phyloP scores from a whole-genome alignment of 1,284 basidiomycete genomes.

The Coniferiporia weirii region DNA sequence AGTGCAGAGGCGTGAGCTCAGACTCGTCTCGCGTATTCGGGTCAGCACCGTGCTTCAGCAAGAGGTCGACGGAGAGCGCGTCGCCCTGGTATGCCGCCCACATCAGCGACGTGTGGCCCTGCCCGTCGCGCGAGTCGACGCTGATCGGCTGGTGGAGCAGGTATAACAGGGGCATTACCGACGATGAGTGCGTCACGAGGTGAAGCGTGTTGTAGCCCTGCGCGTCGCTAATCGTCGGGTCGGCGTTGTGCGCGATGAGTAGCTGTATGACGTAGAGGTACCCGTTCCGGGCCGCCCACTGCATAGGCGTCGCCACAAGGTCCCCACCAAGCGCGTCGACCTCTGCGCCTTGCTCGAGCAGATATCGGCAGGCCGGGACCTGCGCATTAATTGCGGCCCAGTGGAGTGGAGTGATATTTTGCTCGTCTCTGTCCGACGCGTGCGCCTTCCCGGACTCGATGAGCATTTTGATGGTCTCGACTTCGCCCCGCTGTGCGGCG shows the following conservation, averaged over 20 bases:
- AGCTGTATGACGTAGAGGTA: conserved; percentile 94
- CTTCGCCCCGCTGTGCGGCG: conserved; percentile 85
- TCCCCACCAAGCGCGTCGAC: conserved; percentile 94
- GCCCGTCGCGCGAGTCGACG: conserved; percentile 83
- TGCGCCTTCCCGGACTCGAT: conserved; percentile 69
- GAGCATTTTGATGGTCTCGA: conserved; percentile 60
- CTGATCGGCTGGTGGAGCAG: conserved; percentile 88
- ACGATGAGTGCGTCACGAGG: conserved; percentile 90
- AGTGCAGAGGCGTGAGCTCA: conserved; percentile 90
- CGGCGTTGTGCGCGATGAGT: conserved; percentile 83
- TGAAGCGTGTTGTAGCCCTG: conserved; percentile 98
- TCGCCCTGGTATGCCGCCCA: conserved; percentile 99
- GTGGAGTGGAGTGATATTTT: conserved; percentile 93
- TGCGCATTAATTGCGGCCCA: conserved; percentile 97
- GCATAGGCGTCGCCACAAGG: conserved; percentile 91
- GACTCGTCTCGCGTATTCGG: conserved; percentile 72
- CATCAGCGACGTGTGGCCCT: conserved; percentile 95
- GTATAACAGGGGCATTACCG: conserved; percentile 91
- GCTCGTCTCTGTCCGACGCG: conserved; percentile 79
- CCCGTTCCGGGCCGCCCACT: conserved; percentile 97
- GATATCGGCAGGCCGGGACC: conserved; percentile 67
- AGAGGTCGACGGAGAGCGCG: conserved; percentile 87
- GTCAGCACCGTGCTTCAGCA: conserved; percentile 86
- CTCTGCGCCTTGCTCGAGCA: conserved; percentile 92
- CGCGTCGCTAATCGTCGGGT: conserved; percentile 86